Evolutionary conservation across 805 yeast species (phyloP).

Genomic region (Starmerella geochares): DNA sequence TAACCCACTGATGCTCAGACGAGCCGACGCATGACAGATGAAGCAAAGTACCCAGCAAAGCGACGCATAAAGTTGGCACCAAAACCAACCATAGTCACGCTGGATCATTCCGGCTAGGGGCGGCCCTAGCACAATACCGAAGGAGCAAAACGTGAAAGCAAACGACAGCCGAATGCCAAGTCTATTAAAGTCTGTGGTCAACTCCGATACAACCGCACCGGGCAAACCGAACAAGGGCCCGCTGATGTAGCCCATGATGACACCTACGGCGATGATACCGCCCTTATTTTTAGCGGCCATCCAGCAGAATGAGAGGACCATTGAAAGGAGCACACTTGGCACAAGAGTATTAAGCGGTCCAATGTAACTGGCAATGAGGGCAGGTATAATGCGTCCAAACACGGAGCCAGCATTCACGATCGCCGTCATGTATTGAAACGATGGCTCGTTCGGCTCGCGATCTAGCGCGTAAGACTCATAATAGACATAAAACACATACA

Average conservation of each 20-base stretch:
- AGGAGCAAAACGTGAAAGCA: constrained; percentile 47
- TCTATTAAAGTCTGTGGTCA: constrained; percentile 26
- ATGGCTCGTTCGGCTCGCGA: constrained; percentile 20
- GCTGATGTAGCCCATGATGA: constrained; percentile 29
- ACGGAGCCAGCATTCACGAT: constrained; percentile 34
- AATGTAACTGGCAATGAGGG: constrained; percentile 37
- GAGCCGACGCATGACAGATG: constrained; percentile 7
- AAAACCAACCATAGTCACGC: constrained; percentile 23
- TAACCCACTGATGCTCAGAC: background rate
- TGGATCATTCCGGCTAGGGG: constrained; percentile 29
- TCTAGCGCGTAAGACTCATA: constrained; percentile 29
- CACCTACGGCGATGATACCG: constrained; percentile 29
- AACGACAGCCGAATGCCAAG: constrained; percentile 45
- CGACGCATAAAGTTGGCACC: constrained; percentile 20
- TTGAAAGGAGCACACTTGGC: constrained; percentile 29
- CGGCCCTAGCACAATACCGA: constrained; percentile 33
- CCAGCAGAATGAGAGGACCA: constrained; percentile 33
- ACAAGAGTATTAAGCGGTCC: constrained; percentile 40
- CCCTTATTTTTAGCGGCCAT: constrained; percentile 29
- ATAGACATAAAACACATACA: constrained; percentile 32
- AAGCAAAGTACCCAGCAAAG: constrained; percentile 9
- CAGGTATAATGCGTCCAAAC: constrained; percentile 44
- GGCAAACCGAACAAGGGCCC: constrained; percentile 31
- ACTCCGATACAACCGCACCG: constrained; percentile 29
- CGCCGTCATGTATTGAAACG: constrained; percentile 30